Evolutionary conservation across 495 filamentous ascomycete species (phyloP), one percentile per base, ranked within the genome.

Genomic region (Penicillium desertorum): DNA sequence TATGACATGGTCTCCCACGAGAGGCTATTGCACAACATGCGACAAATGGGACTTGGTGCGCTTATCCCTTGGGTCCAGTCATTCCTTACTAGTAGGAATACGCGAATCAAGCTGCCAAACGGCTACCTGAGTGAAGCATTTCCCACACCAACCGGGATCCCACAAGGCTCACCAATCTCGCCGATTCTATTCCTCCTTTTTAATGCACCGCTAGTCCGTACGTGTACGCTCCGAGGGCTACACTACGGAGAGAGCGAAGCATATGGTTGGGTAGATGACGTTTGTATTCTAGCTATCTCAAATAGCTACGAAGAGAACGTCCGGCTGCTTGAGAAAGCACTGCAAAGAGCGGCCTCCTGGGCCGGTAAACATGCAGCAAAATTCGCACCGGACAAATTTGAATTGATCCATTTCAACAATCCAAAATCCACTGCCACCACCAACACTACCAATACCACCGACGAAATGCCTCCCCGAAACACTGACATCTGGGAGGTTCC

Each of bases 1-100:
- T 76, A 70, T 34, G 61, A 76, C 54, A 23, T 23, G 22, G 22
- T 23, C 0, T 23, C 22, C 3, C 22, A 23, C 22, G 22, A 23
- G 3, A 23, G 22, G 3, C 3, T 23, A 3, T 2, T 23, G 3
- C 3, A 23, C 3, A 23, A 23, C 3, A 23, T 23, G 22, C 22
- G 22, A 23, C 22, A 23, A 23, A 23, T 23, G 22, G 22, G 22
- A 23, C 22, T 23, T 23, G 22, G 22, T 23, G 1, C 22, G 22
- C 22, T 23, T 23, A 4, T 3, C 2, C 3, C 22, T 2, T 23
- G 37, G 61, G 45, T 57, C 0, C 4, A 6, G 5, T 36, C 47
- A 0, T 63, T 63, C 14, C 44, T 63, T 0, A 39, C 43, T 0
- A 25, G 27, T 1, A 10, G 57, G 4, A 23, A 10, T 3, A 60